Evolutionary conservation across 164 flowering plant genomes (phyloP), one percentile per base, ranked within the genome.

Genomic region (Echeveria elegans): DNA sequence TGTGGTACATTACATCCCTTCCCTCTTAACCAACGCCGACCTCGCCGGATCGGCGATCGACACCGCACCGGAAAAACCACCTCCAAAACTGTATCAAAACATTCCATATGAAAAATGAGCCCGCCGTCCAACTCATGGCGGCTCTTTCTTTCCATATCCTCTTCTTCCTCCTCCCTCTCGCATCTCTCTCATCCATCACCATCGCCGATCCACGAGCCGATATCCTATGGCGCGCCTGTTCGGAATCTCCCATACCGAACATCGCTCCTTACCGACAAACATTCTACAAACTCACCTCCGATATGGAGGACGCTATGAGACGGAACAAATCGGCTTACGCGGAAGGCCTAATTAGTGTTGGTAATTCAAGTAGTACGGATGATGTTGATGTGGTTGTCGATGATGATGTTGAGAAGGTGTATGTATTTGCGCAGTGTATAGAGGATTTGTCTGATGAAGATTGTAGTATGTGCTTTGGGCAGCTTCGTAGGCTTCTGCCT

Each of bases 401-500:
- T 3, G 37, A 34, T 34, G 7, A 34, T 34, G 5, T 3, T 34
- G 40, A 70, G 9, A 45, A 30, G 15, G 1, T 73, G 24, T 72
- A 59, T 38, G 64, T 78, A 29, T 40, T 76, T 16, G 66, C 82
- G 5, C 82, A 81, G 53, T 83, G 87, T 73, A 65, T 70, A 45
- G 69, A 61, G 1, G 80, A 81, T 68, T 80, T 81, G 41, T 24
- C 76, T 11, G 0, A 0, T 1, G 9, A 21, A 0, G 82, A 81
- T 24, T 81, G 87, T 61, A 2, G 0, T 0, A 9, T 12, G 4
- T 83, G 85, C 53, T 81, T 71, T 38, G 6, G 60, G 0, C 34
- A 32, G 21, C n/a, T 65, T 8, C 21, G 58, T 2, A 47, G 21
- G 19, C 47, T 71, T 30, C 5, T 82, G 24, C 40, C 78, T 3